Base-by-base conservation (phyloP, 2,329 filamentous ascomycete genomes). In the Bisporella sp. region DNA sequence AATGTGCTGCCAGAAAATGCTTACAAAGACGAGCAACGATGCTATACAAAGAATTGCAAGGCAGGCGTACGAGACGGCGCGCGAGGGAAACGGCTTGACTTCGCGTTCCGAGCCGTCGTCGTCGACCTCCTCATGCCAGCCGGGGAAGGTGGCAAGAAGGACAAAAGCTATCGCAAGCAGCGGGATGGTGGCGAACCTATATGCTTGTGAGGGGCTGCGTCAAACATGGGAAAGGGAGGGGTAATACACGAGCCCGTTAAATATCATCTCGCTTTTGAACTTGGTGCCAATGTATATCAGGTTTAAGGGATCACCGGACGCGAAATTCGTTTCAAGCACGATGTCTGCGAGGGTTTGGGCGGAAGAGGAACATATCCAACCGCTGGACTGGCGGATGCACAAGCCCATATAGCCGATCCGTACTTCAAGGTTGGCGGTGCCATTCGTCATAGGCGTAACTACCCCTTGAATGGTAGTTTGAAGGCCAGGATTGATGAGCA, bases 81-180 rank as follows among this genome's bases (percentile, higher is more conserved):
- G 81, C 35, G 87, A 92, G 7, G 91, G 91, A 70, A 97, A 95
- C 6, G 89, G 88, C 72, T 92, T 93, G 65, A 95, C 84, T 69
- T 95, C 88, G 61, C 87, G 82, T 60, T 95, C 89, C 35, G 85
- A 89, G 30, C 53, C 53, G 12, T 53, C 41, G 2, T 29, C 21
- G 31, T 30, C 45, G 8, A 32, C 46, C 41, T 55, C 53, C 37
- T 53, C 48, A 30, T 53, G 47, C 53, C 53, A 53, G 11, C 50
- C 50, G 11, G 53, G 53, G 35, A 55, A 55, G 3, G 47, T 55
- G 2, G 41, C 29, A 5, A 55, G 48, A 5, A 55, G 44, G 2
- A 53, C 32, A 9, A 55, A 35, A 13, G 41, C 30, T 11, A 53
- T 43, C 4, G 48, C 31, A 6, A 41, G 29, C 7, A 55, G 41